phyloP scores from a whole-genome alignment of 495 filamentous ascomycete species.

The Penicillium longicatenatum region DNA sequence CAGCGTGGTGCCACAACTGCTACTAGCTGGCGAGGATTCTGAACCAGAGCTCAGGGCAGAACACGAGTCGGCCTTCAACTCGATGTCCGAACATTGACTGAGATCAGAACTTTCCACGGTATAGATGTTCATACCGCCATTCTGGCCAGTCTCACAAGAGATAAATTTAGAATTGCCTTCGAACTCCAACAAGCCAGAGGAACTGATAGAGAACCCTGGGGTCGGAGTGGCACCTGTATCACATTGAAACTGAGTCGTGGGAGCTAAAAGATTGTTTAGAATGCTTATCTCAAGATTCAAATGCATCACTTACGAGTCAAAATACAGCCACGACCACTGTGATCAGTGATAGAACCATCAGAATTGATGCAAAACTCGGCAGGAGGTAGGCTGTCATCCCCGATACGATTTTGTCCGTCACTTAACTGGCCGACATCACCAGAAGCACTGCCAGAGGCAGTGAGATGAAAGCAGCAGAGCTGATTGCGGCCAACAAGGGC shows the following conservation, averaged over 20 bases:
- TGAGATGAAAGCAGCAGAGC: slow-evolving; percentile 55
- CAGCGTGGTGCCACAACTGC: slow-evolving; percentile 53
- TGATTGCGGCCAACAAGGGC: slow-evolving; percentile 40
- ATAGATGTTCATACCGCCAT: slow-evolving; percentile 56
- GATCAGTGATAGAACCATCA: slow-evolving; percentile 52
- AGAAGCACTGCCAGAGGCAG: slow-evolving; percentile 44
- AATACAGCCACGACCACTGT: slow-evolving; percentile 57
- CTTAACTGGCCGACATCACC: slow-evolving; percentile 54
- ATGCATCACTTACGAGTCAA: slow-evolving; percentile 48
- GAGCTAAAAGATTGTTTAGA: slow-evolving; percentile 34
- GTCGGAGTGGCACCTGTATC: slow-evolving; percentile 51
- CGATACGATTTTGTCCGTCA: slow-evolving; percentile 58
- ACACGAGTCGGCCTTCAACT: slow-evolving; percentile 52
- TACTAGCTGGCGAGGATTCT: slow-evolving; percentile 6
- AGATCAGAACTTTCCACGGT: slow-evolving; percentile 42
- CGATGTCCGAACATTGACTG: slow-evolving; percentile 47
- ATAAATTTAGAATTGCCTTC: slow-evolving; percentile 51
- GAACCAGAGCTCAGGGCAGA: slow-evolving; percentile 16
- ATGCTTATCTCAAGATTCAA: not conserved
- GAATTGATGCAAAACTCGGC: slow-evolving; percentile 47
- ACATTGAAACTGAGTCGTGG: slow-evolving; percentile 66
- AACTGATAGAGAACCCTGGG: slow-evolving; percentile 51
- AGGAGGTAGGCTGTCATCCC: slow-evolving; percentile 37
- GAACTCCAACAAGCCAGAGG: slow-evolving; percentile 47
- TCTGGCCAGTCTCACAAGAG: slow-evolving; percentile 54